Evolutionary conservation across 169 alveolate genomes (phyloP).

Genomic region (Eimeria necatrix): DNA sequence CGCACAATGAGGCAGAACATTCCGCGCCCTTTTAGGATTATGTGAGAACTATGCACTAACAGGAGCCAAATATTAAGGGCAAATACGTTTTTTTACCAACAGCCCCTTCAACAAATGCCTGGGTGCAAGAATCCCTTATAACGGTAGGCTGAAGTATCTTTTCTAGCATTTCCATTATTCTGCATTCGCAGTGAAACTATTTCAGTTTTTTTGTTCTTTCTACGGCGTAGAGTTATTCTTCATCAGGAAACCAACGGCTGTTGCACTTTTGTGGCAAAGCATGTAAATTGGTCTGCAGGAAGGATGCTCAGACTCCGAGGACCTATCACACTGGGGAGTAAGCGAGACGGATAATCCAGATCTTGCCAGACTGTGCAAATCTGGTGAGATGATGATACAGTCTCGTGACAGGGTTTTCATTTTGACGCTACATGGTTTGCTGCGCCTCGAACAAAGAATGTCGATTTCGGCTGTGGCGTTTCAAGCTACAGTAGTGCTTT

Average conservation of each 20-base stretch:
- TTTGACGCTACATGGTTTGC: neutral
- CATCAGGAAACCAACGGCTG: neutral
- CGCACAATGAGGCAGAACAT: neutral
- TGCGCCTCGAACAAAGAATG: too few relatives aligned
- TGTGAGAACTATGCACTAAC: neutral
- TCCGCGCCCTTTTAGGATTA: neutral
- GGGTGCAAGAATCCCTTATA: conserved; percentile 74
- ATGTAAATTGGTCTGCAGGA: conserved; percentile 36
- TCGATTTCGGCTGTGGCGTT: too few relatives aligned
- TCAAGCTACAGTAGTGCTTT: neutral
- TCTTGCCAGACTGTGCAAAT: conserved; percentile 59
- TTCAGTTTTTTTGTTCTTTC: too few relatives aligned
- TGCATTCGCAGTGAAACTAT: too few relatives aligned
- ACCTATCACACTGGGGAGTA: conserved; percentile 48
- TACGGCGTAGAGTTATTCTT: neutral
- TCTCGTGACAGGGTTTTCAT: neutral
- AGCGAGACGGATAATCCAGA: conserved; percentile 66
- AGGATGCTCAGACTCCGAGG: conserved; percentile 77
- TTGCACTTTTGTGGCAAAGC: neutral
- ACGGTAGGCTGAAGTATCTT: conserved; percentile 8
- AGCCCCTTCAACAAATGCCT: conserved; percentile 70
- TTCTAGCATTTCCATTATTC: too few relatives aligned
- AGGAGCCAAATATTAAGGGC: conserved; percentile 48
- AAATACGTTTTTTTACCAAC: conserved; percentile 65
- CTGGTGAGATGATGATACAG: conserved; percentile 11